Evolutionary conservation across 2,329 filamentous ascomycete genomes (phyloP), one percentile per base, ranked within the genome.

Genomic region (Aspergillus glaucus): DNA sequence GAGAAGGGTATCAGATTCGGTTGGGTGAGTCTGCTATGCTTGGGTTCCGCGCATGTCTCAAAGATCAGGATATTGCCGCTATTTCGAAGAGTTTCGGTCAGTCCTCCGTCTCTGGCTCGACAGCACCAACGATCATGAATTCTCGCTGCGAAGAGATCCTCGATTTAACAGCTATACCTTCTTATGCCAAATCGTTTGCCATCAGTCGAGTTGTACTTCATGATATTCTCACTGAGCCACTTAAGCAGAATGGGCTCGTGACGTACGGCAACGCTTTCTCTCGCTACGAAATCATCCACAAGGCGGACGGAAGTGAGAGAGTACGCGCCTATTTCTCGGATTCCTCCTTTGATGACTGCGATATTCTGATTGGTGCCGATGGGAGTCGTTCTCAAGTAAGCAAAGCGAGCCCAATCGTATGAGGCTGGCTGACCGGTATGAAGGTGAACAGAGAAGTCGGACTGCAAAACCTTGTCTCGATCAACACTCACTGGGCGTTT

Each of bases 161-260:
- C 34, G 22, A 43, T 22, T 9, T 39, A 34, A 10, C 19, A 54
- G 15, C 42, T 37, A 59, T 22, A 30, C 37, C 17, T 5, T 12
- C 44, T 14, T 26, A 32, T 36, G 30, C 41, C 46, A 36, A 43
- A 15, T 42, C 45, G 19, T 32, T 32, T 43, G 17, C 37, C 26
- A 44, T 17, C 17, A 19, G 34, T 37, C 34, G 34, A 10, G 34
- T 10, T 37, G 34, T 37, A 17, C 34, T 37, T 15, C 34, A 37
- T 37, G 34, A 37, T 17, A 37, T 37, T n/a, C n/a, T 37, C 4
- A 30, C 12, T 17, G 34, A 37, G 17, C 34, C 34, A 2, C 34
- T 37, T n/a, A 37, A 15, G 34, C n/a, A 17, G 15, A n/a, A 37
- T 17, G n/a, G 34, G n/a, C n/a, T 37, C 34, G 6, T 37, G n/a